These are phyloP conservation scores for Botrytis tulipae DNA, from an alignment of 2,329 filamentous ascomycete species.

Conservation along the genomic window DNA sequence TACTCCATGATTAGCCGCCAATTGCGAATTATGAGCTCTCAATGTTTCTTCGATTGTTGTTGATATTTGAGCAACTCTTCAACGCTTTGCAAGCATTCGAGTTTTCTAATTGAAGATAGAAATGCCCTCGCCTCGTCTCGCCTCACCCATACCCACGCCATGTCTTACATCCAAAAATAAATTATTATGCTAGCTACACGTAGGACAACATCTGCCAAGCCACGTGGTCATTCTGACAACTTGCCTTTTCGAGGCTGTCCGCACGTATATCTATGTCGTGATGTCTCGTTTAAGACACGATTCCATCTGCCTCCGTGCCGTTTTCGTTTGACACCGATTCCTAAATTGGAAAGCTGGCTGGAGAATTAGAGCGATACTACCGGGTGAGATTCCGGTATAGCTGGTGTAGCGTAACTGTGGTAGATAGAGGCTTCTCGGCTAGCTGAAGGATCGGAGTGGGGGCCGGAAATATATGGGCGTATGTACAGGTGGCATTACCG, in stretches of 20 bases:
- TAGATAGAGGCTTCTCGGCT: neutral
- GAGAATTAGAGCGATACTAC: neutral
- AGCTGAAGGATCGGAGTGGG: neutral
- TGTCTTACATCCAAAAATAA: neutral
- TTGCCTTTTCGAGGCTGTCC: neutral
- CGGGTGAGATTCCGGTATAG: neutral
- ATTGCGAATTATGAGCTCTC: neutral
- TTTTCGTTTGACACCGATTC: constrained; percentile 2
- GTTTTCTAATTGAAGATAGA: neutral
- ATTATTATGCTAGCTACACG: neutral
- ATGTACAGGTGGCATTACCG: neutral
- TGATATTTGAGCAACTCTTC: neutral
- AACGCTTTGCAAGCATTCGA: neutral
- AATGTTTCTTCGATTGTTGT: neutral
- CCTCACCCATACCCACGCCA: neutral
- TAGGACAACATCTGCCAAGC: constrained; percentile 5
- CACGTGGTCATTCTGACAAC: constrained; percentile 13
- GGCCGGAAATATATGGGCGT: neutral
- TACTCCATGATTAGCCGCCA: neutral
- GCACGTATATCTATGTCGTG: constrained; percentile 7
- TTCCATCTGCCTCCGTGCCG: neutral
- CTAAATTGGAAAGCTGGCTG: neutral
- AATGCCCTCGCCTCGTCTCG: neutral
- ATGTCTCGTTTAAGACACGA: neutral
- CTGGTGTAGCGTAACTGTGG: neutral